Evolutionary conservation across 2,329 filamentous ascomycete genomes (phyloP).

Genomic region (Pseudocercospora pini-densiflorae): DNA sequence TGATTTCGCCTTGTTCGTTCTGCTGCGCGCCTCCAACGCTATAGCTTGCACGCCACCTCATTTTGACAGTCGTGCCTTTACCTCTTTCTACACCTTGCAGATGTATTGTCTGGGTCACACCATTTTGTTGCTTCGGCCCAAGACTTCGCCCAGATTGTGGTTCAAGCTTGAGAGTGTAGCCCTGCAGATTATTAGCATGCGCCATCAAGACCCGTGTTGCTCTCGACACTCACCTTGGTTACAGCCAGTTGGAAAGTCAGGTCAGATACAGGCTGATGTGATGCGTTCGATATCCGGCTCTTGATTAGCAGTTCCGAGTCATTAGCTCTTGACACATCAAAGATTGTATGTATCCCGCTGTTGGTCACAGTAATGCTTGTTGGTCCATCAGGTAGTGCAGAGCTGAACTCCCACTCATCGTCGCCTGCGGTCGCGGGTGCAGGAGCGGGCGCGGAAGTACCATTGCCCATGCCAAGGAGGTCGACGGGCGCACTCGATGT

Average conservation of each 20-base stretch:
- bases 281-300: conserved; percentile 84
- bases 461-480: conserved; percentile 39
- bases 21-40: conserved; percentile 64
- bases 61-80: conserved; percentile 80
- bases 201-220: not conserved
- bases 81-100: conserved; percentile 74
- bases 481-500: conserved; percentile 32
- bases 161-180: conserved; percentile 78
- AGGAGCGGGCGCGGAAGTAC: conserved; percentile 49
- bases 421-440: conserved; percentile 52
- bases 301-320: conserved; percentile 67
- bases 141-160: conserved; percentile 83
- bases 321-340: conserved; percentile 68
- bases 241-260: conserved; percentile 92
- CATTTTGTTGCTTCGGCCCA: conserved; percentile 70
- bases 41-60: conserved; percentile 89
- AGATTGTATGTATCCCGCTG: conserved; percentile 67
- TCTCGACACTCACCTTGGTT: conserved; percentile 70
- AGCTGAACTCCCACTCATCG: conserved; percentile 94
- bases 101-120: conserved; percentile 80
- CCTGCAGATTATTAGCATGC: conserved; percentile 53
- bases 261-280: conserved; percentile 71
- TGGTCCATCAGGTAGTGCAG: conserved; percentile 71
- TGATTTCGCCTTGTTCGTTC: conserved; percentile 84
- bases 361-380: conserved; percentile 72